Conservation (phyloP, 139 green algal genomes). For the Dunaliella primolecta region DNA sequence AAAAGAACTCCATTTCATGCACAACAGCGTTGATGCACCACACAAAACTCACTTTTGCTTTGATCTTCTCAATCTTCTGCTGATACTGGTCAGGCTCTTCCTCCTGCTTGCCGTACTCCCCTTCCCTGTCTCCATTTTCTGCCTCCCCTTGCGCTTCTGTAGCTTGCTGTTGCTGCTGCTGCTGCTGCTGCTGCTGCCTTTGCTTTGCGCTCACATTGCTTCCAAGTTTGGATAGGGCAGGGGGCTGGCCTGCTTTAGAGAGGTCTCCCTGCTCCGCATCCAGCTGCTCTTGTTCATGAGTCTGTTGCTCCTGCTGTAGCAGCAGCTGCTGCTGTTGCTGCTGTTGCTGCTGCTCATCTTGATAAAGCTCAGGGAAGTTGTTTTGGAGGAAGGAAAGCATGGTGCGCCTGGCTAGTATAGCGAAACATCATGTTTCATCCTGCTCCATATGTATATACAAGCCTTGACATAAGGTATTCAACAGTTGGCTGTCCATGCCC, state of each 20-base stretch:
- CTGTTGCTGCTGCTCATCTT: neutral
- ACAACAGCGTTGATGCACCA: too few relatives aligned
- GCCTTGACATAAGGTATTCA: too few relatives aligned
- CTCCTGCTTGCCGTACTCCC: neutral
- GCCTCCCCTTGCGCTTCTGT: neutral
- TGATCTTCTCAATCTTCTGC: neutral
- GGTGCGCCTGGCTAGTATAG: too few relatives aligned
- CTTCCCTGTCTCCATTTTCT: neutral
- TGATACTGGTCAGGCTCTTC: neutral
- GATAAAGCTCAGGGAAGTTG: neutral
- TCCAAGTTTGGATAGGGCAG: neutral
- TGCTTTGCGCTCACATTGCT: neutral
- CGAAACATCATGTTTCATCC: too few relatives aligned
- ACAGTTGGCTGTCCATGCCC: too few relatives aligned
- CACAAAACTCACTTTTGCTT: neutral
- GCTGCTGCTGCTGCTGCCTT: neutral
- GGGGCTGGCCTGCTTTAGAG: neutral
- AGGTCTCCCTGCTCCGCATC: neutral
- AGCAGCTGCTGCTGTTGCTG: neutral
- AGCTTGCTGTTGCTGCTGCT: neutral
- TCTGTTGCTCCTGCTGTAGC: neutral
- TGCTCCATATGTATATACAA: too few relatives aligned
- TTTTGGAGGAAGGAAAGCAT: neutral
- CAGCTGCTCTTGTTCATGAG: neutral
- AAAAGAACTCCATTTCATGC: too few relatives aligned